Evolutionary conservation across 352 stramenopile species (phyloP).

Genomic region (Pythium phragmiticola): DNA sequence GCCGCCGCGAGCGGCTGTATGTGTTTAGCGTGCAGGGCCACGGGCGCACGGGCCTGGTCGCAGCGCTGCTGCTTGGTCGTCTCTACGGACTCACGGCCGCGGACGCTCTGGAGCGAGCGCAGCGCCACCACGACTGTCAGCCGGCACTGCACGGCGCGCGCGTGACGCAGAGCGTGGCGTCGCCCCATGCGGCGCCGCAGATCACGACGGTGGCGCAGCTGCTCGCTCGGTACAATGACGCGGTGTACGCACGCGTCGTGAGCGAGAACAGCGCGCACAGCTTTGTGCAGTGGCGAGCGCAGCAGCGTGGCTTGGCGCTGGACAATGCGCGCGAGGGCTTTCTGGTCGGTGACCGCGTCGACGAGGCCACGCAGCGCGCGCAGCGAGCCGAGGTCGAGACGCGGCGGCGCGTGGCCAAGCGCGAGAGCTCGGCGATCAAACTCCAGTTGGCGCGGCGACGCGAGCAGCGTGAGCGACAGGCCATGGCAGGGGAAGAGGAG

Average conservation of each 20-base stretch:
- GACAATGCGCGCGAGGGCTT: constrained; percentile 59
- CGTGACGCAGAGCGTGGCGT: constrained; percentile 41
- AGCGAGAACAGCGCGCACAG: constrained; percentile 40
- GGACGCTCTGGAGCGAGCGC: constrained; percentile 61
- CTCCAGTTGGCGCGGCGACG: constrained; percentile 30
- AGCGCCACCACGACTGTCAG: constrained; percentile 71
- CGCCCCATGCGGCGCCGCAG: constrained; percentile 49
- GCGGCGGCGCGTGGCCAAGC: constrained; percentile 43
- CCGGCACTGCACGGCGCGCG: constrained; percentile 30
- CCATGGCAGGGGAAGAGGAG: constrained; percentile 7
- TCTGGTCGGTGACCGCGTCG: constrained; percentile 45
- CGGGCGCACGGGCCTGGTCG: constrained; percentile 65
- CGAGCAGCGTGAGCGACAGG: constrained; percentile 29
- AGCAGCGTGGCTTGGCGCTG: constrained; percentile 51
- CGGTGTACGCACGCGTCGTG: constrained; percentile 62
- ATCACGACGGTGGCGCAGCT: constrained; percentile 43
- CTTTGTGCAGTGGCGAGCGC: constrained; percentile 42
- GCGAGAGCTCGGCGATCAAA: constrained; percentile 38
- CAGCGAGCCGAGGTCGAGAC: constrained; percentile 35
- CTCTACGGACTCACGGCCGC: constrained; percentile 60
- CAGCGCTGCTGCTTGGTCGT: constrained; percentile 63
- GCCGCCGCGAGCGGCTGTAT: constrained; percentile 57
- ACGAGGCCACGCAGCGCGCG: constrained; percentile 22
- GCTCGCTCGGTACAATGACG: constrained; percentile 48
- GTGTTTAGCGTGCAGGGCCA: constrained; percentile 74